Percentiles rank a stretch among this genome's conserved stretches.
These are phyloP conservation scores for Phaseolus coccineus DNA, from an alignment of 331 rosid genomes.

Conservation along the genomic window DNA sequence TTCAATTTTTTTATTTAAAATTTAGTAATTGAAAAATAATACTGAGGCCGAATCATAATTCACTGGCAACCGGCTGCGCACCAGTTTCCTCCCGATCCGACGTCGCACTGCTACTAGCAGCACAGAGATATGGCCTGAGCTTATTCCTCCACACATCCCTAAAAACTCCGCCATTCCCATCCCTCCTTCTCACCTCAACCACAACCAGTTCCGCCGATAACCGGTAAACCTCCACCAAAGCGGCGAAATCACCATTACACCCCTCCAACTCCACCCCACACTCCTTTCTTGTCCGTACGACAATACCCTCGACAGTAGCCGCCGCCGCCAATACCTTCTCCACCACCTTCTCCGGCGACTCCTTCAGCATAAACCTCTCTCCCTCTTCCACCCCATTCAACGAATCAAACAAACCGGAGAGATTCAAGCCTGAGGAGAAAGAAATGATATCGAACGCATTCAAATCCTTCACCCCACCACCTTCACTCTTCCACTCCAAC, in stretches of 20 bases:
- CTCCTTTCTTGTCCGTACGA: constrained; percentile 55
- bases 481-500: constrained; percentile 38
- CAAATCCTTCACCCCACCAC: constrained; percentile 40
- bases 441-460: constrained; percentile 80
- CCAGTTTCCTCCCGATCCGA: constrained; percentile 25
- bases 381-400: constrained; percentile 36
- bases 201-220: constrained; percentile 59
- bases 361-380: constrained; percentile 53
- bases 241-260: constrained; percentile 40
- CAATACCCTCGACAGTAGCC: constrained; percentile 47
- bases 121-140: constrained; percentile 47
- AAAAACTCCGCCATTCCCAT: constrained; percentile 44
- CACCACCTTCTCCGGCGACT: constrained; percentile 52
- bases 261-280: constrained; percentile 63
- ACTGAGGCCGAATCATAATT: background rate
- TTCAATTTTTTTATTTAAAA: background rate
- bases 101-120: constrained; percentile 21
- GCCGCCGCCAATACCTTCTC: constrained; percentile 53
- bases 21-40: background rate
- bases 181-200: constrained; percentile 63
- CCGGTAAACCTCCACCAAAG: constrained; percentile 57
- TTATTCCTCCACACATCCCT: constrained; percentile 60
- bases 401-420: constrained; percentile 60
- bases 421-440: constrained; percentile 66
- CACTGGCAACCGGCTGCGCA: constrained; percentile 31